Conservation (phyloP, 202 grass and related monocot species). For the Schoenoplectus triqueter region DNA sequence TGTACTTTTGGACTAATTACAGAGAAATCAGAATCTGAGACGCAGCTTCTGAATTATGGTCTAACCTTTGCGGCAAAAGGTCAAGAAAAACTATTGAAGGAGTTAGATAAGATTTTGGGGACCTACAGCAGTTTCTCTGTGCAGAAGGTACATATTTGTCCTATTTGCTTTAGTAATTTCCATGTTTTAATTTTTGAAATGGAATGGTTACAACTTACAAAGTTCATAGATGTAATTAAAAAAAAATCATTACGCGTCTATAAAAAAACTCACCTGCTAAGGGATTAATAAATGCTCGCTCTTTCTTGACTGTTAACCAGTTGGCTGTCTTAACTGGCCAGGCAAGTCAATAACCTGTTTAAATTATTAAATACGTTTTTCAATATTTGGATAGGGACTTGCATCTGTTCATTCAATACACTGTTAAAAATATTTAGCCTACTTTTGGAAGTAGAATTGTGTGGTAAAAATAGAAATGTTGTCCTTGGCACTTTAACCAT, state of each 20-base stretch:
- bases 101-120: slow-evolving; percentile 63
- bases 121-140: slow-evolving; percentile 85
- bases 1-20: slow-evolving; percentile 27
- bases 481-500: background rate
- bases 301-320: background rate
- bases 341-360: slow-evolving; percentile 4
- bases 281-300: background rate
- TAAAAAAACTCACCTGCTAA: background rate
- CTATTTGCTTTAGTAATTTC: background rate
- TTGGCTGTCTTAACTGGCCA: background rate
- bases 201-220: background rate
- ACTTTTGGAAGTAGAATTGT: background rate
- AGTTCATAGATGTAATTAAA: background rate
- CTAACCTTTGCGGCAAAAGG: slow-evolving; percentile 87
- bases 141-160: slow-evolving; percentile 55
- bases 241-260: background rate
- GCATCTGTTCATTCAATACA: background rate
- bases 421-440: background rate
- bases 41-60: slow-evolving; percentile 62
- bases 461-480: background rate
- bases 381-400: background rate
- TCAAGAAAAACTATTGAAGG: slow-evolving; percentile 51
- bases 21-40: slow-evolving; percentile 36
- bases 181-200: background rate
- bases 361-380: background rate